Base-by-base conservation (phyloP, 2,329 filamentous ascomycete genomes). In the Trichoderma simmonsii region DNA sequence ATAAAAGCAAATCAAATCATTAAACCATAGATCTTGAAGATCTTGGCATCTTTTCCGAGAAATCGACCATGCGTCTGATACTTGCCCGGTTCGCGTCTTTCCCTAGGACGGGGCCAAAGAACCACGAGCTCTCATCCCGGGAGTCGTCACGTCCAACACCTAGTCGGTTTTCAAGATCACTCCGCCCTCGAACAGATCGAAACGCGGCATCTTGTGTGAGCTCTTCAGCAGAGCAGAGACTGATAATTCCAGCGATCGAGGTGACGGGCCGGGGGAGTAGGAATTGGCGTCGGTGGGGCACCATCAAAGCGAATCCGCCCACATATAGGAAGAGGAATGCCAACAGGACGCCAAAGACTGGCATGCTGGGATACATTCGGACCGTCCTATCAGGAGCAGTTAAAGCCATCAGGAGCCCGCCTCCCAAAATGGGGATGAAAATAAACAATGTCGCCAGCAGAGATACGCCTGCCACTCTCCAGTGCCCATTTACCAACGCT, bases 201-300 rank as follows among this genome's bases (percentile, higher is more conserved):
- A 98, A 95, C 0, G 92, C 88, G 11, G 90, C 86, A 77, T 97
- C 94, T 6, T 88, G 85, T 2, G 93, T 84, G 21, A 97, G 84
- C 28, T 91, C 91, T 57, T 90, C 91, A 75, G 91, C 90, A 72
- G 93, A 90, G 56, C 95, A 85, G 79, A 95, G 95, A 77, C 90
- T 91, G 75, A 97, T 87, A 26, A 95, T 85, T 79, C 95, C 93
- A 1, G 92, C 92, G 21, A 97, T 85, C 61, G 88, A 93, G 73
- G 86, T 88, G 54, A 93, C 90, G 6, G 86, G 86, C 78, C 97
- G 94, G 0, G 94, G 93, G 1, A 97, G 86, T 56, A 90, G 84
- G 75, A 90, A 89, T 51, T 86, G 84, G 56, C 84, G 82, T 15
- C 92, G 87, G 14, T 84, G 82, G 0, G 91, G 91, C 76, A 92